Conservation (phyloP, 2,329 filamentous ascomycete species). For the Botryosphaeria dothidea region DNA sequence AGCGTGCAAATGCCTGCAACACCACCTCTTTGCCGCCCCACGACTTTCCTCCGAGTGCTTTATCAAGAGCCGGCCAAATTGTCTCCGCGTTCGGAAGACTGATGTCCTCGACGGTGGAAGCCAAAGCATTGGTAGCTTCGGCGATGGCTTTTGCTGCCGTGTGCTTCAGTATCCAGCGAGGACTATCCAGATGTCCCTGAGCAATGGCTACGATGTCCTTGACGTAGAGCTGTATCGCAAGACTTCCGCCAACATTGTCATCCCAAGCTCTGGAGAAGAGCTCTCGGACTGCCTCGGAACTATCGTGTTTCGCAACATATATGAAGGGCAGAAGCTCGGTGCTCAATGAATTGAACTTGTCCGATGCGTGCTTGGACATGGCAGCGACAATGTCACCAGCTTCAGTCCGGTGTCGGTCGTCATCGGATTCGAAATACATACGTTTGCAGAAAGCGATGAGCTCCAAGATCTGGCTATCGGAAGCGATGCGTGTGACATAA, state of each 20-base stretch:
- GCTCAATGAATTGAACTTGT: constrained; percentile 80
- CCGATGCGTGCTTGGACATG: constrained; percentile 82
- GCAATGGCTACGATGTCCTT: constrained; percentile 75
- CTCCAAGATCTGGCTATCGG: constrained; percentile 58
- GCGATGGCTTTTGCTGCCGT: constrained; percentile 80
- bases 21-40: constrained; percentile 91
- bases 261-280: constrained; percentile 86
- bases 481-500: constrained; percentile 72
- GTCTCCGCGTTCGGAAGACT: constrained; percentile 59
- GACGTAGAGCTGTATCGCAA: constrained; percentile 81
- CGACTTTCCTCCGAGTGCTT: constrained; percentile 81
- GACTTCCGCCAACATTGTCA: constrained; percentile 82
- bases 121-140: constrained; percentile 55
- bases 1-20: constrained; percentile 74
- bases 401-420: constrained; percentile 72
- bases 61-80: constrained; percentile 84
- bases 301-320: constrained; percentile 85
- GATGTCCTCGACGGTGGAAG: constrained; percentile 54
- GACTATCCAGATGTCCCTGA: constrained; percentile 69
- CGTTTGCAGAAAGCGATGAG: constrained; percentile 60
- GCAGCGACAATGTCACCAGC: constrained; percentile 81
- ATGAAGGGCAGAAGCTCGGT: constrained; percentile 78
- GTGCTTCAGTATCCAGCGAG: constrained; percentile 89
- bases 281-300: constrained; percentile 74
- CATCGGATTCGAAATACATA: constrained; percentile 80